phyloP scores from a whole-genome alignment of 495 filamentous ascomycete species.

The Daldinia loculata region DNA sequence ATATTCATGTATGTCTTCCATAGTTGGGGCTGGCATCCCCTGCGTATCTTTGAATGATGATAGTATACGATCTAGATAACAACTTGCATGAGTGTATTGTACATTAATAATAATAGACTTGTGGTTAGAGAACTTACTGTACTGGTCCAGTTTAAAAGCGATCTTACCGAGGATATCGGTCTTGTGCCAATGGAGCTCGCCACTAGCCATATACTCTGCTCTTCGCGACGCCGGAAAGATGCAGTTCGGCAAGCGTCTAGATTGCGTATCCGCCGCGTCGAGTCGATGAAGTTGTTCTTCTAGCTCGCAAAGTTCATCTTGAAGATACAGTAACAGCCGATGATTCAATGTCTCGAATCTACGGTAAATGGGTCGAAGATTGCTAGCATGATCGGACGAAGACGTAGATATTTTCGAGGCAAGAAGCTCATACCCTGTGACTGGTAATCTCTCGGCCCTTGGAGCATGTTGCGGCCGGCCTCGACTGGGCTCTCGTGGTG shows the following conservation, averaged over 20 bases:
- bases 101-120: constrained; percentile 14
- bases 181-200: constrained; percentile 76
- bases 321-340: constrained; percentile 82
- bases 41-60: constrained; percentile 70
- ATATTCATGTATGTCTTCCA: constrained; percentile 70
- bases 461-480: constrained; percentile 44
- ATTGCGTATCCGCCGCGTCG: constrained; percentile 76
- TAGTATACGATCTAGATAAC: constrained; percentile 70
- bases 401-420: constrained; percentile 66
- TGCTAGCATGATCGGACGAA: constrained; percentile 20
- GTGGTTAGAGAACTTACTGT: constrained; percentile 66
- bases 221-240: constrained; percentile 70
- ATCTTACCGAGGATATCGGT: constrained; percentile 75
- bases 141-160: constrained; percentile 79
- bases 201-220: constrained; percentile 69
- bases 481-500: constrained; percentile 42
- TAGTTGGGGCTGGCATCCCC: constrained; percentile 61
- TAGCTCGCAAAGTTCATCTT: constrained; percentile 84
- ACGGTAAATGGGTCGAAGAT: constrained; percentile 78
- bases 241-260: constrained; percentile 63
- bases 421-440: constrained; percentile 73
- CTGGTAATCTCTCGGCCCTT: constrained; percentile 50
- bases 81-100: constrained; percentile 14
- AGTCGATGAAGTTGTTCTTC: constrained; percentile 77
- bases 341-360: constrained; percentile 87